phyloP scores from a whole-genome alignment of 2,329 filamentous ascomycete species.

The Sphaceloma murrayae region DNA sequence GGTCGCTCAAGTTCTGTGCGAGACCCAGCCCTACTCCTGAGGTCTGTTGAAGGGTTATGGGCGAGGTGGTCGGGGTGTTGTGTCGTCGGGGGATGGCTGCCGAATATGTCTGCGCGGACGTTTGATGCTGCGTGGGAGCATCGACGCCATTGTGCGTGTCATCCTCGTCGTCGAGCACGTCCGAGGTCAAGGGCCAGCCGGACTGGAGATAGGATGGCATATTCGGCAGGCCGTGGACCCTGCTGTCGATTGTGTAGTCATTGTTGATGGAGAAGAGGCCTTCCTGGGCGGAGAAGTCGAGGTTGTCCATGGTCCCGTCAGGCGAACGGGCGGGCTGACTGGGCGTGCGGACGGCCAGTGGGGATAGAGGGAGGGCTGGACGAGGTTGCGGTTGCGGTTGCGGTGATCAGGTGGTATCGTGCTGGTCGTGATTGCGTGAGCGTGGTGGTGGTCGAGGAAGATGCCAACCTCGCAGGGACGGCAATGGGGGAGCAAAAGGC shows the following conservation, averaged over 20 bases:
- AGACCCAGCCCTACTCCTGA: slow-evolving; percentile 28
- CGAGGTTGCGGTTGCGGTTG: neutral
- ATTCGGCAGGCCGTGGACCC: slow-evolving; percentile 8
- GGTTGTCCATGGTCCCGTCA: slow-evolving; percentile 39
- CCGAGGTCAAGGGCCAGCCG: slow-evolving; percentile 15
- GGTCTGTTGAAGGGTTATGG: slow-evolving; percentile 26
- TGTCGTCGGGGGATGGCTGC: slow-evolving; percentile 8
- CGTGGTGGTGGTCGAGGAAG: slow-evolving; percentile 8
- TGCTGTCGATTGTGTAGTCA: slow-evolving; percentile 15
- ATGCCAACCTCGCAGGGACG: slow-evolving; percentile 7
- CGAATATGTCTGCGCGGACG: slow-evolving; percentile 12
- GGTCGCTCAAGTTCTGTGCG: slow-evolving; percentile 21
- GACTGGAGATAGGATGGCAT: slow-evolving; percentile 15
- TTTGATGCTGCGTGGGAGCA: slow-evolving; percentile 4
- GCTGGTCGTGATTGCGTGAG: slow-evolving; percentile 11
- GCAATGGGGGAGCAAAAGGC: slow-evolving; percentile 7
- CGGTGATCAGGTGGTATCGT: slow-evolving; percentile 15
- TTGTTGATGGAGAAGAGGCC: slow-evolving; percentile 16
- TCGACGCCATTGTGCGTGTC: slow-evolving; percentile 8
- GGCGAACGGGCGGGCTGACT: too few species aligned
- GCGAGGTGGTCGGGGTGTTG: slow-evolving; percentile 23
- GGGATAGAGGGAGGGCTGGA: neutral
- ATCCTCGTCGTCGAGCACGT: slow-evolving; percentile 17
- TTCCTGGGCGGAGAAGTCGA: slow-evolving; percentile 25
- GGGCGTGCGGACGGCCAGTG: slow-evolving; percentile 14